Base-by-base conservation (phyloP, 2,329 filamentous ascomycete genomes). In the Sordariomycetes sp. region DNA sequence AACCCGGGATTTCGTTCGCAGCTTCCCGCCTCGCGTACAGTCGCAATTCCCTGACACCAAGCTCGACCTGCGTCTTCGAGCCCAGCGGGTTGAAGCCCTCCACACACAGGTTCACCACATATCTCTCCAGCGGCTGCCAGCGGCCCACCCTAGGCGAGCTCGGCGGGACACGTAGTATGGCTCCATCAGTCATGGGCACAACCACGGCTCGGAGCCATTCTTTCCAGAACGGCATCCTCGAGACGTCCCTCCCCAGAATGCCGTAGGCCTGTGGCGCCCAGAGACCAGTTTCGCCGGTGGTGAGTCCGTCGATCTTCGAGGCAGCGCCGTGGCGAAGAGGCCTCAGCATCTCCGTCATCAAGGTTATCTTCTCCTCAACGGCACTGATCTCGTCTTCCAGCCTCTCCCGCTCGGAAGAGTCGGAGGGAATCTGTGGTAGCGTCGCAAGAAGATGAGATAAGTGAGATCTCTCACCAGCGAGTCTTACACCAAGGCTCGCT, bases 201-300 rank as follows among this genome's bases (percentile, higher is more conserved):
- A 94, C 79, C 11, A 97, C 82, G 7, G 93, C 92, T 71, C 90
- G 88, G 54, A 99, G 80, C 94, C 94, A 99, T 70, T 99, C 94
- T 71, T 97, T 97, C 92, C 93, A 99, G 73, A 99, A 97, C 35
- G 85, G 83, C 62, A 92, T 91, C 73, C 95, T 82, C 60, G 85
- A 87, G 14, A 80, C 79, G 69, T 99, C 94, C 61, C 89, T 82
- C 37, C 94, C 94, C 61, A 99, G 78, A 61, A 99, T 87, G 60
- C 94, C 94, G 68, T 96, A 99, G 1, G 93, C 91, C 62, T 94
- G 82, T 20, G 94, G 94, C 55, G 90, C 91, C 94, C 94, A 99
- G 60, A 97, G 85, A 2, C 93, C 94, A 57, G 90, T 97, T 69
- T 97, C 94, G 51, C 93, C 92, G 63, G 95, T 90, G 0, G 93